Evolutionary conservation across 2,329 filamentous ascomycete genomes (phyloP).

Genomic region (Atkinsonella texensis): DNA sequence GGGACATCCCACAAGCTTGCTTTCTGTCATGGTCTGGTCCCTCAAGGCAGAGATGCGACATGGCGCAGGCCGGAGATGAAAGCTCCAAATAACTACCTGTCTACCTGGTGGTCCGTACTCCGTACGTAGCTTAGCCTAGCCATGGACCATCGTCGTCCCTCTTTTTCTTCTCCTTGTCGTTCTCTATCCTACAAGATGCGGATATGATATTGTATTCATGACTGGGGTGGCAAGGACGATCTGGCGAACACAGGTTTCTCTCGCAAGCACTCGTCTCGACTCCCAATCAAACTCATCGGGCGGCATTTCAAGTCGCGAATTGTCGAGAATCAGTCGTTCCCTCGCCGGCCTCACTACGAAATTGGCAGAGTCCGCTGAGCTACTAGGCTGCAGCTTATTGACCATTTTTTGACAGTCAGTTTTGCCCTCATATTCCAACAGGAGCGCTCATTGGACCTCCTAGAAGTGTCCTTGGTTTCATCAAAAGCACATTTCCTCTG

Average conservation of each 20-base stretch:
- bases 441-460: neutral
- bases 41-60: neutral
- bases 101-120: no score
- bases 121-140: no score
- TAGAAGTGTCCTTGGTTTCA: neutral
- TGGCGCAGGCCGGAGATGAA: neutral
- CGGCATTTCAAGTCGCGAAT: neutral
- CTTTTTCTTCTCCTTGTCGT: no score
- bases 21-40: neutral
- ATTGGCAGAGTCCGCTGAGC: neutral
- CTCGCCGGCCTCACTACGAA: no score
- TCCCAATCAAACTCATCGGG: no score
- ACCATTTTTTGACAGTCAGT: neutral
- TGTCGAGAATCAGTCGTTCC: neutral
- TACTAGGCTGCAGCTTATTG: neutral
- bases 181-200: no score
- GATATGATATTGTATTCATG: no score
- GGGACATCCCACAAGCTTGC: no score
- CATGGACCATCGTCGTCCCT: no score
- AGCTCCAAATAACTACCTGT: neutral
- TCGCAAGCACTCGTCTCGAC: neutral
- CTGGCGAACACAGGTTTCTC: neutral
- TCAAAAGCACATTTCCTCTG: neutral
- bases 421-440: neutral
- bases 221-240: neutral